Evolutionary conservation across 1,284 basidiomycete species (phyloP).

Genomic region (Paramarasmius palmivorus): DNA sequence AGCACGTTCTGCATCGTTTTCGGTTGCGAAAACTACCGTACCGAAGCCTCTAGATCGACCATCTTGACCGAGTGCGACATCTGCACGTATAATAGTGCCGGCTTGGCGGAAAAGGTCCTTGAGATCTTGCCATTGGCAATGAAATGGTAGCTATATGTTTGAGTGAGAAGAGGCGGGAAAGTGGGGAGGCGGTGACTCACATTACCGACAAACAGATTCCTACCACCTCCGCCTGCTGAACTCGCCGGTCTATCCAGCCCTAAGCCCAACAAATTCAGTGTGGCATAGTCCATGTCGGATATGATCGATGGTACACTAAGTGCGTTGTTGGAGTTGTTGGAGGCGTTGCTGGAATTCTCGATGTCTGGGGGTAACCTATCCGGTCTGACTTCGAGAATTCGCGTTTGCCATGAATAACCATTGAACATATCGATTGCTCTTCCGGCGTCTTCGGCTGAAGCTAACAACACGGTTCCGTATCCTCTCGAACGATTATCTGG

Average conservation of each 20-base stretch:
- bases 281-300: slow-evolving; percentile 25
- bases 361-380: slow-evolving; percentile 70
- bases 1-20: slow-evolving; percentile 85
- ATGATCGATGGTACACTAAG: background rate
- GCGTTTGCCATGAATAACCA: slow-evolving; percentile 89
- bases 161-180: slow-evolving; percentile 4
- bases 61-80: slow-evolving; percentile 85
- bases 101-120: slow-evolving; percentile 91
- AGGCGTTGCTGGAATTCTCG: slow-evolving; percentile 30
- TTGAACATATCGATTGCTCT: slow-evolving; percentile 90
- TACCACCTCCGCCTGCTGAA: slow-evolving; percentile 28
- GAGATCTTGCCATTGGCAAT: slow-evolving; percentile 97
- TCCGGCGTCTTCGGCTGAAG: slow-evolving; percentile 89
- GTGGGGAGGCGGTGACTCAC: slow-evolving; percentile 36
- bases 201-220: slow-evolving; percentile 76
- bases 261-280: slow-evolving; percentile 22
- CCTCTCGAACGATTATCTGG: slow-evolving; percentile 92
- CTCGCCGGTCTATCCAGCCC: slow-evolving; percentile 16
- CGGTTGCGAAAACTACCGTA: slow-evolving; percentile 82
- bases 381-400: slow-evolving; percentile 86
- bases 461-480: slow-evolving; percentile 91
- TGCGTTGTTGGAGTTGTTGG: slow-evolving; percentile 16
- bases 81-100: slow-evolving; percentile 85
- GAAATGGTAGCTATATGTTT: slow-evolving; percentile 79
- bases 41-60: slow-evolving; percentile 88